These are phyloP conservation scores for Rubroboletus pulcherrimus DNA, from an alignment of 768 basidiomycete genomes.

Conservation along the genomic window DNA sequence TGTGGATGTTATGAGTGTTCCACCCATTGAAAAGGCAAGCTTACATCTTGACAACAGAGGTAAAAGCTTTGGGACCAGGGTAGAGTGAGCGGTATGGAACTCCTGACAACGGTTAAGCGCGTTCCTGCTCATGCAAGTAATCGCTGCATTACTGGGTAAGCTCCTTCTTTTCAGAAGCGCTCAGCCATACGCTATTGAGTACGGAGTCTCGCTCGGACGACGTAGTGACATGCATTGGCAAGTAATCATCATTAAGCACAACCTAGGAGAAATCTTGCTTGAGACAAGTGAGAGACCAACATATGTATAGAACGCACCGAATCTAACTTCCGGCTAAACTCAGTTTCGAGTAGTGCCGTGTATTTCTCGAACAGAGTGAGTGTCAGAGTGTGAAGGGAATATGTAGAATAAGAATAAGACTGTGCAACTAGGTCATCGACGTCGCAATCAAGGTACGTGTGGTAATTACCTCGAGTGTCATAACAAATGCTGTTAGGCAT, in stretches of 20 bases:
- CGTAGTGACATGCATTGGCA: constrained; percentile 74
- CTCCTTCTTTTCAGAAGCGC: constrained; percentile 56
- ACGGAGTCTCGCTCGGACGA: constrained; percentile 65
- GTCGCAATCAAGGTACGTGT: neutral
- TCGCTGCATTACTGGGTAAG: constrained; percentile 44
- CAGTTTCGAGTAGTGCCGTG: constrained; percentile 70
- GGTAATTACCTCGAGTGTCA: constrained; percentile 78
- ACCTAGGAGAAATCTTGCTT: constrained; percentile 46
- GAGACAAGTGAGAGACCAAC: neutral
- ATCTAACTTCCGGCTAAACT: constrained; percentile 81
- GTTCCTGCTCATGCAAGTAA: neutral
- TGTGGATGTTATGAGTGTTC: constrained; percentile 30
- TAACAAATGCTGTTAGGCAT: constrained; percentile 77
- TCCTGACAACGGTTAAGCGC: constrained; percentile 38
- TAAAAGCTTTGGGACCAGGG: constrained; percentile 97
- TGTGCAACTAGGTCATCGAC: constrained; percentile 29
- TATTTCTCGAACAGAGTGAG: constrained; percentile 91
- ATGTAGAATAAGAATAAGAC: constrained; percentile 85
- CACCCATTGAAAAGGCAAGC: neutral
- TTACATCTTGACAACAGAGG: constrained; percentile 86
- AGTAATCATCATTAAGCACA: constrained; percentile 80
- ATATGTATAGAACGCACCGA: constrained; percentile 44
- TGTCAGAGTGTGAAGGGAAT: constrained; percentile 77
- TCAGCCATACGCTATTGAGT: constrained; percentile 81
- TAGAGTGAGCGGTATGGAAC: constrained; percentile 61